phyloP scores from a whole-genome alignment of 208 protist genomes.

The Leishmania martiniquensis region DNA sequence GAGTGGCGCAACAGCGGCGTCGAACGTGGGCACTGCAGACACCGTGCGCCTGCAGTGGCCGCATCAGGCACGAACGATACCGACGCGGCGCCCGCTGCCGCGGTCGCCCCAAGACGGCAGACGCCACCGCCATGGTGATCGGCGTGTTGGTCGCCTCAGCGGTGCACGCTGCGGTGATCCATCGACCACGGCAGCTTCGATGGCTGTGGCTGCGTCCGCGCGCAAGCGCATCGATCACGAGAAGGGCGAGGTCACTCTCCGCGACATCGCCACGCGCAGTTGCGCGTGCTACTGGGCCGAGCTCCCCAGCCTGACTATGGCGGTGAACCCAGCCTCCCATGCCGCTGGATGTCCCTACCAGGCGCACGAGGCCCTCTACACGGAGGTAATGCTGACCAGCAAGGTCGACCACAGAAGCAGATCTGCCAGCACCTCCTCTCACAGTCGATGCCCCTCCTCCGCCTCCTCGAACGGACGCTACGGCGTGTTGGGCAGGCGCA shows the following conservation, averaged over 20 bases:
- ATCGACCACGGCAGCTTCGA: background rate
- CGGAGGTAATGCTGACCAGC: conserved; percentile 13
- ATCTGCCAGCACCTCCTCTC: background rate
- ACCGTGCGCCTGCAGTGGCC: conserved; percentile 29
- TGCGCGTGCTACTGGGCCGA: conserved; percentile 55
- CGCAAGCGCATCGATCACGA: background rate
- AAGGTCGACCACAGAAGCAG: background rate
- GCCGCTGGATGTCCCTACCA: conserved; percentile 62
- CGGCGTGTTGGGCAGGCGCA: background rate
- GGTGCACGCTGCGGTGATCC: background rate
- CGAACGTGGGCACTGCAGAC: background rate
- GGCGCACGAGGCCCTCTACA: conserved; percentile 34
- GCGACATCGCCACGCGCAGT: conserved; percentile 21
- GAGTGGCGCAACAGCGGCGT: background rate
- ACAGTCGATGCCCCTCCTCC: background rate
- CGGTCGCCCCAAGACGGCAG: background rate
- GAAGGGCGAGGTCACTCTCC: conserved; percentile 26
- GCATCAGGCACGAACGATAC: conserved; percentile 2
- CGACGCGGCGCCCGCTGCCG: conserved; percentile 1
- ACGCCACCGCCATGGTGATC: background rate
- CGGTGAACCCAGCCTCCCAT: conserved; percentile 74
- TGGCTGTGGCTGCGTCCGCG: conserved; percentile 2
- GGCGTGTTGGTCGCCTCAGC: background rate
- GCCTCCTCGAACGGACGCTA: background rate
- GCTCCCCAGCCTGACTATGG: conserved; percentile 54